Conservation (phyloP, 225 moss, liverwort and hornwort species). For the Marchantia polymorpha region DNA sequence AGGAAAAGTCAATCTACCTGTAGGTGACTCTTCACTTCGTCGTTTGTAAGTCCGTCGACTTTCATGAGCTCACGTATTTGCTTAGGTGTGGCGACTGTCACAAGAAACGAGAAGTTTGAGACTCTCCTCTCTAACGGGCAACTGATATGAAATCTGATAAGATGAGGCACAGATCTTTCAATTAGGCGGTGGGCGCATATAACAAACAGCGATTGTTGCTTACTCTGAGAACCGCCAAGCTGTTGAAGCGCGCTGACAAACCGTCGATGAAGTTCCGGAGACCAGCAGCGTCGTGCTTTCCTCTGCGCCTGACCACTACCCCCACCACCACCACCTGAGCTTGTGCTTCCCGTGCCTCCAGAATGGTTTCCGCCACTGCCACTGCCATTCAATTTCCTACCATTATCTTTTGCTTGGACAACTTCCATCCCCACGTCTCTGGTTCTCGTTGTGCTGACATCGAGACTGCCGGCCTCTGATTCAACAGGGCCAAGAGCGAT, state of each 20-base stretch:
- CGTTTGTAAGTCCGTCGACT: constrained; percentile 97
- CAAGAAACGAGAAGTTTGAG: neutral
- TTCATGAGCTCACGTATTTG: constrained; percentile 99
- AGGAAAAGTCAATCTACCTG: constrained; percentile 49
- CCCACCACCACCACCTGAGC: constrained; percentile 23
- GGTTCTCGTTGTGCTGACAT: constrained; percentile 27
- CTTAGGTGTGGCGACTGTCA: constrained; percentile 88
- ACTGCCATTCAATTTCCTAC: constrained; percentile 28
- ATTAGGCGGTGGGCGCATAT: neutral
- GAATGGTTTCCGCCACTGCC: constrained; percentile 35
- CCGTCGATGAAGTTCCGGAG: constrained; percentile 91
- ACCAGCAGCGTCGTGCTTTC: constrained; percentile 82
- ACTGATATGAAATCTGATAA: neutral
- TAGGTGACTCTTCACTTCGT: constrained; percentile 97
- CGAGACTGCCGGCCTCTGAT: constrained; percentile 47
- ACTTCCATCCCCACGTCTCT: constrained; percentile 27
- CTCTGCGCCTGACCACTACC: constrained; percentile 37
- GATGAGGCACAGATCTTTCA: neutral
- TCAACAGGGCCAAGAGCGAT: constrained; percentile 33
- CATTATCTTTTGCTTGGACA: constrained; percentile 26
- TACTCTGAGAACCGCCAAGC: constrained; percentile 90
- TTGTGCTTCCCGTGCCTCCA: constrained; percentile 46
- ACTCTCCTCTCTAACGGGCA: neutral
- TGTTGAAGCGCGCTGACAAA: constrained; percentile 91
- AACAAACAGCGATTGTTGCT: neutral